These are phyloP conservation scores for Balansia obtecta DNA, from an alignment of 2,329 filamentous ascomycete genomes.

Conservation along the genomic window DNA sequence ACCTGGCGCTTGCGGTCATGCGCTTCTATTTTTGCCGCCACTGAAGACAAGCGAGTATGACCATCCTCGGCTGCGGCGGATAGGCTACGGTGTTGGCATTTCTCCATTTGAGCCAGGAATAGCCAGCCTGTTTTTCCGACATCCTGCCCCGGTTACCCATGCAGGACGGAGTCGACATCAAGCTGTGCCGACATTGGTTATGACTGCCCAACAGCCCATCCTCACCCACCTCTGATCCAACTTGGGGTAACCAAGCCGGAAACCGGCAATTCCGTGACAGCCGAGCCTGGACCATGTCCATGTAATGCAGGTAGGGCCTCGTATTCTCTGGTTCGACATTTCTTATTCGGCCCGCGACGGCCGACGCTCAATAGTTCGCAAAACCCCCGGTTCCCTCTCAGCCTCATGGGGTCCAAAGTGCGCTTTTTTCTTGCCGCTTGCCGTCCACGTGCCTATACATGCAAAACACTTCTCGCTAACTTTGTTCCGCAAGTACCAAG, in stretches of 20 bases:
- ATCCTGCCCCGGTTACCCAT: too few relatives aligned
- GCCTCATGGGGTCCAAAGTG: too few relatives aligned
- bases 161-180: too few relatives aligned
- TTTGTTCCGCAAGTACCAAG: too few relatives aligned
- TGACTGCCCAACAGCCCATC: neutral
- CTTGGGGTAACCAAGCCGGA: too few relatives aligned
- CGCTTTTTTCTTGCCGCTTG: too few relatives aligned
- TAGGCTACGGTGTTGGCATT: neutral
- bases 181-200: neutral
- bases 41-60: neutral
- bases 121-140: neutral
- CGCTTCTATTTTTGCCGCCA: neutral
- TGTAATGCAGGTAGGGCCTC: neutral
- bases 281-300: neutral
- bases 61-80: neutral
- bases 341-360: too few relatives aligned
- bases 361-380: too few relatives aligned
- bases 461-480: too few relatives aligned
- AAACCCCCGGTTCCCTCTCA: too few relatives aligned
- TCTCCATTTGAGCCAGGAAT: neutral
- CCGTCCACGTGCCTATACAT: too few relatives aligned
- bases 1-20: neutral
- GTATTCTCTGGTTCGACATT: neutral
- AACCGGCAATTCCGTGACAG: neutral
- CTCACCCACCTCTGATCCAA: neutral